Percentiles rank a stretch among this genome's conserved stretches.
Evolutionary conservation across 2,329 filamentous ascomycete genomes (phyloP).

Genomic region (Pseudogymnoascus sp.): DNA sequence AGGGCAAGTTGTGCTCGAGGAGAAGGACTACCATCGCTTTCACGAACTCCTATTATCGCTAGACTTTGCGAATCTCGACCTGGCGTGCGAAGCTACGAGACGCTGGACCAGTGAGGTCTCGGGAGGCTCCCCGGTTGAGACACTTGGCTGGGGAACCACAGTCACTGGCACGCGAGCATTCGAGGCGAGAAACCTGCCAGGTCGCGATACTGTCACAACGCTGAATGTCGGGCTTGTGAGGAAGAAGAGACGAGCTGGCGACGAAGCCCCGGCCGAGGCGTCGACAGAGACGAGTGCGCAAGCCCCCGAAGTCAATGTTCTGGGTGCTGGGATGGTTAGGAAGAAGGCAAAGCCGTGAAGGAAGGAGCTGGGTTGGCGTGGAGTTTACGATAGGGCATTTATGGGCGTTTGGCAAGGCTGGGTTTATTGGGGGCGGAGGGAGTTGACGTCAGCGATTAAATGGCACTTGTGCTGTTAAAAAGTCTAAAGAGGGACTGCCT

Average conservation of each 20-base stretch:
- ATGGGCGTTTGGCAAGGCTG: neutral
- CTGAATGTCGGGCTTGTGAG: constrained; percentile 37
- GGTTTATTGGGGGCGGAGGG: neutral
- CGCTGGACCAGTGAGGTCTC: constrained; percentile 66
- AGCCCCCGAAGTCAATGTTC: constrained; percentile 37
- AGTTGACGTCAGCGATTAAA: neutral
- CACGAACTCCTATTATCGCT: constrained; percentile 64
- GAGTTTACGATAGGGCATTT: neutral
- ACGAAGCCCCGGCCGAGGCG: constrained; percentile 12
- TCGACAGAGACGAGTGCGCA: neutral
- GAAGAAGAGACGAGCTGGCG: constrained; percentile 42
- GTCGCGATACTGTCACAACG: constrained; percentile 17
- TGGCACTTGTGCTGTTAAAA: neutral
- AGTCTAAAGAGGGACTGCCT: neutral
- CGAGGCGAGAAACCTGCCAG: constrained; percentile 15
- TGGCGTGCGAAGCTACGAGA: constrained; percentile 56
- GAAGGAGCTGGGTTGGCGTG: neutral
- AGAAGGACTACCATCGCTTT: constrained; percentile 58
- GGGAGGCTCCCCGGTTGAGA: constrained; percentile 24
- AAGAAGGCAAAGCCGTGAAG: constrained; percentile 46
- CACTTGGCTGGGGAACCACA: constrained; percentile 44
- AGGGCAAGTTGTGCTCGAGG: constrained; percentile 56
- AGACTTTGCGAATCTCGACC: constrained; percentile 61
- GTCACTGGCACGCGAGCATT: constrained; percentile 39
- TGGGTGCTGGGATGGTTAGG: constrained; percentile 43